Evolutionary conservation across 2,329 filamentous ascomycete species (phyloP), one percentile per base, ranked within the genome.

Genomic region (Aspergillus eucalypticola): DNA sequence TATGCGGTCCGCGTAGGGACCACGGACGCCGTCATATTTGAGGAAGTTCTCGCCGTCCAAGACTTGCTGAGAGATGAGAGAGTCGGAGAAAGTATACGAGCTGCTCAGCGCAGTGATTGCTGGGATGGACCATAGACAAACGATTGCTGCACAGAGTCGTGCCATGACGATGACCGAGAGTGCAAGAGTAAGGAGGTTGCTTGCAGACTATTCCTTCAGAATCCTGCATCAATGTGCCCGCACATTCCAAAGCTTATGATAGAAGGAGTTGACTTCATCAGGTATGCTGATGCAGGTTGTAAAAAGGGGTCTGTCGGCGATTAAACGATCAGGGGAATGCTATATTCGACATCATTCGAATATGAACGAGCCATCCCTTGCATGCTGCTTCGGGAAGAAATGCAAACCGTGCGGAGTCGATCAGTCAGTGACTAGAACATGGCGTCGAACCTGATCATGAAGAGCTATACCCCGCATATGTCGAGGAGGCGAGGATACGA

Each of bases 11-110:
- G 58, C 59, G 15, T 66, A 69, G 2, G 67, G 64, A 2, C 67
- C 67, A 39, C 62, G 57, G 17, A 64, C 66, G 17, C 67, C 67
- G 25, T 61, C 53, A 35, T 67, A 59, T 52, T 69, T 66, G 19
- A 68, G 38, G 21, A 68, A 61, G 15, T 57, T 66, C 50, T 65
- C 67, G 13, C 60, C 64, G 17, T 68, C 66, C 23, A 50, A 15
- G 13, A 56, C 54, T 19, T 60, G 23, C 53, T 64, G 63, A 3
- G 61, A 56, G 29, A 61, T 56, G 32, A 41, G 58, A 1, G 35
- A 41, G 10, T 35, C 6, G 17, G 46, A 35, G 15, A 51, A 57
- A 11, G 27, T 19, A 15, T 13, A 38, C 13, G 46, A 48, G 15
- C 44, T 21, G 19, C 27, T 35, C 2, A 49, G 23, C 6, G 57